phyloP scores from a whole-genome alignment of 495 filamentous ascomycete genomes.

The Penicillium herquei region DNA sequence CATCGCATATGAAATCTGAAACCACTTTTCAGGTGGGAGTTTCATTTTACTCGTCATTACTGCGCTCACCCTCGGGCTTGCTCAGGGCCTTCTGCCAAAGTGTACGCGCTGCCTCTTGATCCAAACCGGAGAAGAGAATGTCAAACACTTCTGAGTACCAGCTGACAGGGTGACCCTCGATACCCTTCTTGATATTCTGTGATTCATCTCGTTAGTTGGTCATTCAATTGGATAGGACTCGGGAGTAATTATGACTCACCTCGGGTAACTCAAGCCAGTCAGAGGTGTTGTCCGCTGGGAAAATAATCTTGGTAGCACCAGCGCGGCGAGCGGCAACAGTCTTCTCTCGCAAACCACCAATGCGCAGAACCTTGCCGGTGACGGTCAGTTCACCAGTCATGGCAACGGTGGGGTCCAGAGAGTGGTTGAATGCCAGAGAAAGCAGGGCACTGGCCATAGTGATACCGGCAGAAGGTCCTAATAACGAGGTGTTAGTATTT shows the following conservation, averaged over 20 bases:
- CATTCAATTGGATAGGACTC: background rate
- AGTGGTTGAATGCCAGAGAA: constrained; percentile 73
- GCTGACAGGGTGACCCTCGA: constrained; percentile 81
- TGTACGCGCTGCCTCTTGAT: constrained; percentile 66
- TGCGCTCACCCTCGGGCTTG: constrained; percentile 49
- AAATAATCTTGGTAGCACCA: constrained; percentile 92
- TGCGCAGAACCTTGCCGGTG: constrained; percentile 94
- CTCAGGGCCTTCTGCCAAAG: constrained; percentile 71
- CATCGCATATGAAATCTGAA: background rate
- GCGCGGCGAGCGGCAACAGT: constrained; percentile 95
- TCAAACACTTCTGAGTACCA: constrained; percentile 97
- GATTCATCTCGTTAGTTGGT: background rate
- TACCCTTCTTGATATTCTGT: constrained; percentile 94
- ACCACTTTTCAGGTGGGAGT: background rate
- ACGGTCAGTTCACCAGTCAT: constrained; percentile 99
- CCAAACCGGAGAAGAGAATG: constrained; percentile 81
- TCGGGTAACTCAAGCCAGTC: constrained; percentile 98
- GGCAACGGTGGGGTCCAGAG: constrained; percentile 81
- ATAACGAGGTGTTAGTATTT: constrained; percentile 16
- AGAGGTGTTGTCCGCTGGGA: constrained; percentile 88
- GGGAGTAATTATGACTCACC: constrained; percentile 47
- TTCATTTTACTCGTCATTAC: constrained; percentile 30
- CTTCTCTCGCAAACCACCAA: constrained; percentile 96
- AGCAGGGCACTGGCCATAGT: constrained; percentile 95
- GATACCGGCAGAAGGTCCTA: constrained; percentile 84